Percentiles rank a stretch among this genome's conserved stretches.
Evolutionary conservation across 2,329 filamentous ascomycete genomes (phyloP).

Genomic region (Blumeria graminis): DNA sequence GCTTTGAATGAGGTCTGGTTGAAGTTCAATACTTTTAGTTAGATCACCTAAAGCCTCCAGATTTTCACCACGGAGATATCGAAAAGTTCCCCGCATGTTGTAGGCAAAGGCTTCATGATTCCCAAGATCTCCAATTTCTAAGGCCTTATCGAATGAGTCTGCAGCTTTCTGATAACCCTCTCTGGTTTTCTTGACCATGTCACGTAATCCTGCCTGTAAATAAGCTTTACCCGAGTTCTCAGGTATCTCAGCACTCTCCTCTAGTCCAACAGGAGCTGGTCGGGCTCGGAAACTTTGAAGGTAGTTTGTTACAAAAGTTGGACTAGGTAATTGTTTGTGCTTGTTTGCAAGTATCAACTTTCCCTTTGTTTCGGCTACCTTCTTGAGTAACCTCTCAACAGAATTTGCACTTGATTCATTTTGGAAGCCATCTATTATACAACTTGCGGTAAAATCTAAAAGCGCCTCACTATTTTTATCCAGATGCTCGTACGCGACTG

Average conservation of each 20-base stretch:
- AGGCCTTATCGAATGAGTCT: slow-evolving; percentile 62
- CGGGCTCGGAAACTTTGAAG: slow-evolving; percentile 89
- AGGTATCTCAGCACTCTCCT: slow-evolving; percentile 53
- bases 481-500: slow-evolving; percentile 88
- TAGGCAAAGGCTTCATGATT: slow-evolving; percentile 77
- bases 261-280: slow-evolving; percentile 55
- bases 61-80: slow-evolving; percentile 76
- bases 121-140: slow-evolving; percentile 58
- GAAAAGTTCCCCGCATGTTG: slow-evolving; percentile 92
- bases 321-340: slow-evolving; percentile 68
- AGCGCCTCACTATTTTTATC: slow-evolving; percentile 81
- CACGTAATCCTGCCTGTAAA: slow-evolving; percentile 58
- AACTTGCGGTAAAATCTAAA: slow-evolving; percentile 93
- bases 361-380: slow-evolving; percentile 85
- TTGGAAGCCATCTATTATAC: slow-evolving; percentile 94
- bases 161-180: slow-evolving; percentile 83
- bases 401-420: slow-evolving; percentile 73
- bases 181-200: slow-evolving; percentile 64
- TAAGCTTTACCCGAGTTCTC: slow-evolving; percentile 65
- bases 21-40: slow-evolving; percentile 77
- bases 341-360: slow-evolving; percentile 66
- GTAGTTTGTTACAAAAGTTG: slow-evolving; percentile 95
- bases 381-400: slow-evolving; percentile 84
- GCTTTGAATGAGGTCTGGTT: slow-evolving; percentile 74
- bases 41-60: slow-evolving; percentile 61